Percentiles rank a stretch among this genome's conserved stretches.
Evolutionary conservation across 305 asterid species (phyloP).

Genomic region (Fraxinus angustifolia): DNA sequence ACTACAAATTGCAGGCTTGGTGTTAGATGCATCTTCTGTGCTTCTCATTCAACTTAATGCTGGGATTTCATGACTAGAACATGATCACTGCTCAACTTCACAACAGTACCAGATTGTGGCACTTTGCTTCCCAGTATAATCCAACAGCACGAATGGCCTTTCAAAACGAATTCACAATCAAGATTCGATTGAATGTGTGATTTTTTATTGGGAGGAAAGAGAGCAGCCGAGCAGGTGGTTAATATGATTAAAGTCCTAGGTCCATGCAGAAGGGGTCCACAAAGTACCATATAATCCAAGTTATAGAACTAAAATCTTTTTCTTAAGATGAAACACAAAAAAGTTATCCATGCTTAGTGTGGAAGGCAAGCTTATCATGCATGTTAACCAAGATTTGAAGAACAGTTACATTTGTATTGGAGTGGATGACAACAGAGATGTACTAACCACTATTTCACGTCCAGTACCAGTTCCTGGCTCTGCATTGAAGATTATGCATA

Average conservation of each 20-base stretch:
- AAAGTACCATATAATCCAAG: neutral
- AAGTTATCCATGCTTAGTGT: neutral
- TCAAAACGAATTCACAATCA: neutral
- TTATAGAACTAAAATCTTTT: neutral
- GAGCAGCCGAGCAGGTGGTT: neutral
- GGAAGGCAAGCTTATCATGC: neutral
- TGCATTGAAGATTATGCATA: conserved; percentile 27
- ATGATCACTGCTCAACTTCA: neutral
- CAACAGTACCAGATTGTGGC: neutral
- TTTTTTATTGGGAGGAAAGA: neutral
- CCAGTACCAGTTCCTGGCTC: conserved; percentile 51
- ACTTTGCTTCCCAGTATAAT: neutral
- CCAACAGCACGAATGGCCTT: neutral
- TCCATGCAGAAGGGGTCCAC: neutral
- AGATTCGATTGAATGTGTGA: neutral
- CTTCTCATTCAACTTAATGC: neutral
- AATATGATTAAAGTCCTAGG: neutral
- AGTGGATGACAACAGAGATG: neutral
- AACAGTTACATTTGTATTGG: neutral
- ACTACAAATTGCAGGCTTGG: neutral
- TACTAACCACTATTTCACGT: conserved; percentile 48
- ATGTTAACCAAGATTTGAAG: neutral
- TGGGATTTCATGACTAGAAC: neutral
- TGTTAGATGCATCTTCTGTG: neutral
- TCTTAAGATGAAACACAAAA: neutral